These are phyloP conservation scores for Kokia cookei DNA, from an alignment of 441 rosid species.

Conservation along the genomic window DNA sequence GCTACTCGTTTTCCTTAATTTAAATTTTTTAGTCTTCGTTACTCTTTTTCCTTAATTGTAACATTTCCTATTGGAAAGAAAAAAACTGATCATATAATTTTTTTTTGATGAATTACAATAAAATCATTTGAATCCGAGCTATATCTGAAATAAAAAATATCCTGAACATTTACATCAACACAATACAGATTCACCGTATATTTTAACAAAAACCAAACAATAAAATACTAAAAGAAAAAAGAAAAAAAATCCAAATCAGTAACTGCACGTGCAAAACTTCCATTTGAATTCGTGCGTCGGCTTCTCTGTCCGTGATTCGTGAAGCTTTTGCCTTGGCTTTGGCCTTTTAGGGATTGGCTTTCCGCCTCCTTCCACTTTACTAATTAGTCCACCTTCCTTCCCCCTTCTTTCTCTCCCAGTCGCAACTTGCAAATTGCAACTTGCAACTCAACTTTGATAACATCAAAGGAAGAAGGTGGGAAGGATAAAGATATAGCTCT, in stretches of 20 bases:
- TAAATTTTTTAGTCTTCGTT: too few relatives aligned
- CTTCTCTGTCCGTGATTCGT: constrained; percentile 7
- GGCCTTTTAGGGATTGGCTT: background rate
- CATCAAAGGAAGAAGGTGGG: background rate
- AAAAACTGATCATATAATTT: too few relatives aligned
- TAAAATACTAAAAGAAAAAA: too few relatives aligned
- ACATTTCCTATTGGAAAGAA: too few relatives aligned
- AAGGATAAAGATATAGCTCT: background rate
- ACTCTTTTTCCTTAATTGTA: too few relatives aligned
- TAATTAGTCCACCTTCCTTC: background rate
- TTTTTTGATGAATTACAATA: too few relatives aligned
- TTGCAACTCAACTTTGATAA: background rate
- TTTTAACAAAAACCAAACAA: too few relatives aligned
- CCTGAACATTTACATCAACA: too few relatives aligned
- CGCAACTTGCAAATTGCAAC: background rate
- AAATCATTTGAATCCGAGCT: too few relatives aligned
- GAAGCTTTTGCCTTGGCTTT: background rate
- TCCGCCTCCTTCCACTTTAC: background rate
- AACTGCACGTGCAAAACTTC: constrained; percentile 8
- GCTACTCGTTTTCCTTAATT: too few relatives aligned
- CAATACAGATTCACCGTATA: too few relatives aligned
- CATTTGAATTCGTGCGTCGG: background rate
- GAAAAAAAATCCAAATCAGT: background rate
- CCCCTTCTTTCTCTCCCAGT: background rate
- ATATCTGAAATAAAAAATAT: too few relatives aligned